Base-by-base conservation (phyloP, 2,329 filamentous ascomycete genomes). In the Cytospora mali region DNA sequence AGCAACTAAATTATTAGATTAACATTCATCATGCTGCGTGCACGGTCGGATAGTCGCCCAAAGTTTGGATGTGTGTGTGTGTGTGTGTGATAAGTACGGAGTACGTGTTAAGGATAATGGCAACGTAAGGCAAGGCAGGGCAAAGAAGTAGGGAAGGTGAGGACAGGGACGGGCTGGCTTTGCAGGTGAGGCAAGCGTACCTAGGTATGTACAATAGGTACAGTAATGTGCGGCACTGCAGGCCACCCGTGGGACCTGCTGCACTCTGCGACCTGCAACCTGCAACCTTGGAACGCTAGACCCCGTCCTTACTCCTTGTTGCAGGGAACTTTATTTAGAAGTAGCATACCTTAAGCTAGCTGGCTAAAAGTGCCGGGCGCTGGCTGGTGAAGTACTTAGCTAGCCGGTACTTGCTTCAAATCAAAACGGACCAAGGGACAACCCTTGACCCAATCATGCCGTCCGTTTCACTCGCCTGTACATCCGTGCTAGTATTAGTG, bases 21-120 rank as follows among this genome's bases (percentile, higher is more conserved):
- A 60, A 63, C 63, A 59, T 63, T 60, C 63, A 57, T 65, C 55
- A 63, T 60, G 46, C 49, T 49, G 48, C 52, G 58, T 56, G 58
- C n/a, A 28, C 42, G 42, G 42, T 46, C 42, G 35, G 21, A 52
- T 33, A 27, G 21, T 31, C 46, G 48, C 42, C 52, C 35, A 39
- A n/a, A 18, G 35, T 39, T 14, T 39, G 6, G 46, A 42, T 53
- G 28, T n/a, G 49, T 39, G 39, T 21, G 18, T 21, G 54, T 57
- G 33, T 29, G 54, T 51, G 42, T 11, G 9, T 46, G 18, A n/a
- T n/a, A n/a, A n/a, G n/a, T n/a, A n/a, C n/a, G n/a, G n/a, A 4
- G 35, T 42, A 21, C n/a, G 42, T 46, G 21, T 10, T 46, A 42
- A 62, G 53, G 54, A 31, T 50, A 28, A n/a, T 28, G 35, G 53